Evolutionary conservation across 179 eudicot species (phyloP), one percentile per base, ranked within the genome.

Genomic region (Dionaea muscipula): DNA sequence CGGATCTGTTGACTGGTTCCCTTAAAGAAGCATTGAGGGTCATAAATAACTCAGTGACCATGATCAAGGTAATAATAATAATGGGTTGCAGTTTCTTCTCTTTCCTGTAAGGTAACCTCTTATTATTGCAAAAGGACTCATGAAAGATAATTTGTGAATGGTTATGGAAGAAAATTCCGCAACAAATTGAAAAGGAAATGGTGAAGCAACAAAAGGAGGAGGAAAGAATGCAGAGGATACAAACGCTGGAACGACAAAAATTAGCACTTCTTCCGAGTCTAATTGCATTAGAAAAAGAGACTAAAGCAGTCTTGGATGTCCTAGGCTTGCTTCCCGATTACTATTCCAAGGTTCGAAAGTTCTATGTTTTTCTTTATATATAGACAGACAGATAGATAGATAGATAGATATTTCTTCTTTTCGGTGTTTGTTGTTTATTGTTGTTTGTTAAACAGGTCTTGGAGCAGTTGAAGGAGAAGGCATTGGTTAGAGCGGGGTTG

Each of bases 391-490:
- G n/a, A n/a, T n/a, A n/a, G n/a, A n/a, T n/a, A n/a, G n/a, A n/a
- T n/a, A n/a, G n/a, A n/a, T n/a, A n/a, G n/a, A n/a, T 21, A 18
- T 9, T 18, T 44, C 19, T 17, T 18, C 19, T 15, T 1, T 26
- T 46, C 8, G 16, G 40, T 19, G n/a, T 50, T 8, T 12, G 50
- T 15, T 17, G 18, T 26, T 9, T 13, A 11, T 19, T 28, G 13
- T 48, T 38, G 31, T 22, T 35, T 47, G 25, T 62, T 51, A 28
- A 16, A 39, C 73, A 87, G 95, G 85, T 84, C 65, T 62, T 87
- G 63, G 68, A 56, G 62, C 79, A 80, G 61, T 61, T 87, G 74
- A 87, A 85, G 69, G 85, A 75, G 11, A 87, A 78, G 71, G 86
- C 94, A 19, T 57, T 87, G 35, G 46, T 47, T 48, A 80, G 94